Base-by-base conservation (phyloP, 805 yeast species). In the Starmerella apis region DNA sequence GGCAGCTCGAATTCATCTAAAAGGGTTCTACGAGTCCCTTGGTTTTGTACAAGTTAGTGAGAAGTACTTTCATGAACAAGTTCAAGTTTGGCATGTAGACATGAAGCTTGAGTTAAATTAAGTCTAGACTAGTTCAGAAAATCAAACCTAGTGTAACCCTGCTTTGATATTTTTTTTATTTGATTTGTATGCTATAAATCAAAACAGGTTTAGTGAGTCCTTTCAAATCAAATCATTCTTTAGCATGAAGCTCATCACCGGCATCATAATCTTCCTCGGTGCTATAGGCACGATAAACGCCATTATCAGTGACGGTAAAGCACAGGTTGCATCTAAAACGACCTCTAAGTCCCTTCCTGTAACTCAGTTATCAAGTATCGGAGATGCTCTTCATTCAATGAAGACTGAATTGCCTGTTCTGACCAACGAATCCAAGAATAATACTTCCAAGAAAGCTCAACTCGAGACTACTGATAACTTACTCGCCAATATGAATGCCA, bases 81-180 rank as follows among this genome's bases (percentile, higher is more conserved):
- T 51, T 7, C 55, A 50, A 11, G 56, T 59, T 5, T 51, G 54
- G 56, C 62, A 59, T 43, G 25, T 54, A 3, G 49, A 56, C 39
- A 55, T 58, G 60, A 22, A 30, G 28, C 35, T 30, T n/a, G 28
- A 28, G 20, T 20, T 45, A 36, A 23, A 35, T 45, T 32, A 19
- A 23, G 27, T 27, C 2, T 24, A 23, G 27, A 19, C 2, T 24
- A 16, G 20, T 25, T 11, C 16, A 8, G 16, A 5, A 28, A 42
- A n/a, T 31, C 33, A 38, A n/a, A 24, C 28, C 31, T n/a, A 16
- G 22, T 33, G 22, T 4, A 11, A 11, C 6, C 19, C 37, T 33
- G 11, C 35, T 14, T 11, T 18, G 35, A 27, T 27, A 27, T 13
- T 27, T 27, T 9, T 27, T 27, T 27, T 27, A 27, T 9, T 9